Percentiles rank a stretch among this genome's conserved stretches.
Evolutionary conservation across 805 yeast genomes (phyloP).

Genomic region (Lipomyces orientalis): DNA sequence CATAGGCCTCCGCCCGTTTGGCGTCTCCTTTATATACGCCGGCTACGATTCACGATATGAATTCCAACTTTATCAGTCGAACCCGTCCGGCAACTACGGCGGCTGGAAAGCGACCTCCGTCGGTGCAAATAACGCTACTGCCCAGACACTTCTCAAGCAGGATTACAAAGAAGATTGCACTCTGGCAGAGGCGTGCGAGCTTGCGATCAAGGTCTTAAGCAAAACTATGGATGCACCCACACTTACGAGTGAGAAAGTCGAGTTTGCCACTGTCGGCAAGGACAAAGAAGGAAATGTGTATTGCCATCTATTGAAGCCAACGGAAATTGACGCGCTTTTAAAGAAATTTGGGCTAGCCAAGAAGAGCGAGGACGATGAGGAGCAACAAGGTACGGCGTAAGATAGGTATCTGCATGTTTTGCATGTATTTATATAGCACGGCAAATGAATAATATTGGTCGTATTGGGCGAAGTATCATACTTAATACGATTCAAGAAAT

Average conservation of each 20-base stretch:
- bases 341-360: constrained; percentile 73
- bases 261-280: constrained; percentile 79
- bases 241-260: constrained; percentile 86
- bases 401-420: background rate
- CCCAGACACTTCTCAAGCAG: constrained; percentile 93
- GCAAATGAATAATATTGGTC: background rate
- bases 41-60: constrained; percentile 86
- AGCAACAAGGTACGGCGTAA: constrained; percentile 13
- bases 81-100: constrained; percentile 96
- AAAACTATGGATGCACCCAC: constrained; percentile 92
- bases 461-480: background rate
- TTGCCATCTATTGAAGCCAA: constrained; percentile 79
- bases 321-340: constrained; percentile 75
- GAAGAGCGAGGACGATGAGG: constrained; percentile 57
- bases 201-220: constrained; percentile 88
- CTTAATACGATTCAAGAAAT: background rate
- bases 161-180: constrained; percentile 85
- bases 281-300: constrained; percentile 57
- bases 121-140: constrained; percentile 95
- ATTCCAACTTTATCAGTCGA: constrained; percentile 90
- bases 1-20: constrained; percentile 86
- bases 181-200: constrained; percentile 70
- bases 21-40: constrained; percentile 94
- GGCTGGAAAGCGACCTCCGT: constrained; percentile 99
- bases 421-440: background rate